phyloP scores from a whole-genome alignment of 345 rosid genomes.

The Hirschfeldia incana region DNA sequence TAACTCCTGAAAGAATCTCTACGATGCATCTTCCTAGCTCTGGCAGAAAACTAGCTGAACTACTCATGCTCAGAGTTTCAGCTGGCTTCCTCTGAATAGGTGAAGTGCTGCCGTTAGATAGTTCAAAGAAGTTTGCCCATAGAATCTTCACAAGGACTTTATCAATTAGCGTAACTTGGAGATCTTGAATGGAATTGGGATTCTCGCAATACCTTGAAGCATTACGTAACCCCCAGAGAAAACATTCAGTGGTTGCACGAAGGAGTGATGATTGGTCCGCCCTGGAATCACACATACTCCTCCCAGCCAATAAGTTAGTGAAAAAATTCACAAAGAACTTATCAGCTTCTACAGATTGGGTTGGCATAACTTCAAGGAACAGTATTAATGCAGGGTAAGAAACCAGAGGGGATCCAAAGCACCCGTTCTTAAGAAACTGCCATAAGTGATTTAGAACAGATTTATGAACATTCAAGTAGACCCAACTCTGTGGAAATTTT shows the following conservation, averaged over 20 bases:
- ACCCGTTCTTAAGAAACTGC: constrained; percentile 82
- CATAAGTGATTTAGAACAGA: constrained; percentile 60
- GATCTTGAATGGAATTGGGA: constrained; percentile 47
- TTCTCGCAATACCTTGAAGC: constrained; percentile 66
- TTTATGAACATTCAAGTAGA: constrained; percentile 61
- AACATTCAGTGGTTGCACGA: constrained; percentile 73
- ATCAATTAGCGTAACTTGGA: constrained; percentile 58
- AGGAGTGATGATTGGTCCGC: constrained; percentile 60
- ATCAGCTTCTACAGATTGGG: constrained; percentile 57
- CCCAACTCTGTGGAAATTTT: constrained; percentile 84
- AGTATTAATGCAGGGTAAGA: constrained; percentile 90
- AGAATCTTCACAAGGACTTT: constrained; percentile 68
- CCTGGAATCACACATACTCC: constrained; percentile 54
- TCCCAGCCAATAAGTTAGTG: constrained; percentile 79
- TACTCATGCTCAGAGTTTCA: constrained; percentile 41
- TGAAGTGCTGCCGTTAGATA: constrained; percentile 35
- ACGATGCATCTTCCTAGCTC: constrained; percentile 84
- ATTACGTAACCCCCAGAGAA: constrained; percentile 76
- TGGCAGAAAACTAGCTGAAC: constrained; percentile 47
- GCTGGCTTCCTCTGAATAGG: constrained; percentile 41
- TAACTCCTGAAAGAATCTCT: constrained; percentile 67
- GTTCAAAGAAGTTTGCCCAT: constrained; percentile 65
- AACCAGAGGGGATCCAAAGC: constrained; percentile 83
- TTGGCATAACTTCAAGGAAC: constrained; percentile 68
- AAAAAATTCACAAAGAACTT: constrained; percentile 72